These are phyloP conservation scores for Capsella bursapastoris DNA, from an alignment of 345 rosid species.

Conservation along the genomic window DNA sequence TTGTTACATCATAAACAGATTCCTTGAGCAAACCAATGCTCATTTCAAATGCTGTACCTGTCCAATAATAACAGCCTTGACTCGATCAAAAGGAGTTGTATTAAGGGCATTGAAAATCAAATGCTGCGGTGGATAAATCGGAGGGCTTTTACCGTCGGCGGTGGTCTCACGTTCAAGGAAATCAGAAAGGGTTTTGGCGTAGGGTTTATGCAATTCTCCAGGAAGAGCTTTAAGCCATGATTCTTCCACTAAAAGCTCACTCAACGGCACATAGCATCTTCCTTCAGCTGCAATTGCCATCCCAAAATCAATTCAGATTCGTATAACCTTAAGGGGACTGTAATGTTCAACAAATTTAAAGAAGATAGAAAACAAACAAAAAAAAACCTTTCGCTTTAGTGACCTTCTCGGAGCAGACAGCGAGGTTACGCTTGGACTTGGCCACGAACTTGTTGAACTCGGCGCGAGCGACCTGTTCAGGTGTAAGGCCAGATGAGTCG, in stretches of 20 bases:
- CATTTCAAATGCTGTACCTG: slow-evolving; percentile 51
- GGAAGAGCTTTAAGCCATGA: slow-evolving; percentile 78
- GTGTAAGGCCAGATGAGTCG: slow-evolving; percentile 53
- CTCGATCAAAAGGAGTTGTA: slow-evolving; percentile 70
- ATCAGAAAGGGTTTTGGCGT: slow-evolving; percentile 59
- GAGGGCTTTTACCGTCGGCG: slow-evolving; percentile 31
- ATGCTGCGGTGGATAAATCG: slow-evolving; percentile 78
- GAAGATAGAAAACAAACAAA: not conserved
- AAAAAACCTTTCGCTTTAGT: slow-evolving; percentile 56
- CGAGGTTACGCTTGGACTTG: slow-evolving; percentile 70
- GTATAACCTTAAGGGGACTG: not conserved
- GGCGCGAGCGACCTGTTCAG: slow-evolving; percentile 58
- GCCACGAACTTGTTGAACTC: slow-evolving; percentile 70
- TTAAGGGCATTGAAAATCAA: slow-evolving; percentile 86
- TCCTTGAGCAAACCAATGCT: not conserved
- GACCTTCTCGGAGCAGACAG: slow-evolving; percentile 63
- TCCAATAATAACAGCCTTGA: slow-evolving; percentile 88
- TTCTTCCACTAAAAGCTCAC: slow-evolving; percentile 83
- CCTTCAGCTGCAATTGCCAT: slow-evolving; percentile 45
- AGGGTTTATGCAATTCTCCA: slow-evolving; percentile 71
- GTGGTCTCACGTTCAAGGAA: slow-evolving; percentile 66
- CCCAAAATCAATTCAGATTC: slow-evolving; percentile 19
- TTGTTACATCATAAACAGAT: not conserved
- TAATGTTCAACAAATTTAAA: not conserved
- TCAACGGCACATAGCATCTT: slow-evolving; percentile 57